Conservation (phyloP, 1,284 basidiomycete genomes). For the Trichosporon sp. region DNA sequence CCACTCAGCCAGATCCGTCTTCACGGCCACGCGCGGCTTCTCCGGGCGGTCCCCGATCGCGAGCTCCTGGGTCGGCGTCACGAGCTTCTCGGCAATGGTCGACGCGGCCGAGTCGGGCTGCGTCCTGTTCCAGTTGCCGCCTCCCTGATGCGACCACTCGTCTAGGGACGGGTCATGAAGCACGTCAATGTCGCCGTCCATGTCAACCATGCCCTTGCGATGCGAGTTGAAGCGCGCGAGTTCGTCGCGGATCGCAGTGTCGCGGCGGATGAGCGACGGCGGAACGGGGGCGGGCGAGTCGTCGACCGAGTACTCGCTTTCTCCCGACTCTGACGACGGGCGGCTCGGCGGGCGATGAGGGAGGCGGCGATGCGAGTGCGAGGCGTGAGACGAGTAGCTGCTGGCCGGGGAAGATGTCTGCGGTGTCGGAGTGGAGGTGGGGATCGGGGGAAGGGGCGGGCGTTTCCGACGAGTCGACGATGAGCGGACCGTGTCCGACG, state of each 20-base stretch:
- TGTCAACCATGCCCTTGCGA: constrained; percentile 10
- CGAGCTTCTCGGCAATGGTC: not conserved
- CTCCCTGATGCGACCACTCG: constrained; percentile 13
- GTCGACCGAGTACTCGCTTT: constrained; percentile 20
- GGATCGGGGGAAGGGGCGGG: not conserved
- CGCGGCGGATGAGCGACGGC: not conserved
- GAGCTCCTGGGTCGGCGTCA: constrained; percentile 9
- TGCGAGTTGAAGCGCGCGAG: not conserved
- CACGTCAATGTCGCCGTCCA: constrained; percentile 11
- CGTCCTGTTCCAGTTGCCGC: constrained; percentile 2
- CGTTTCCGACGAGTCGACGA: not conserved
- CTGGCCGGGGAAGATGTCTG: not conserved
- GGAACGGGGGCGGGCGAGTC: constrained; percentile 1
- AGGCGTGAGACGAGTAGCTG: not conserved
- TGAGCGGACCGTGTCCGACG: constrained; percentile 2
- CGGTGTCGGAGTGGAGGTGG: not conserved
- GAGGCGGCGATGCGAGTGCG: not conserved
- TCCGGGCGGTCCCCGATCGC: not conserved
- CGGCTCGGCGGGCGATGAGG: constrained; percentile 4
- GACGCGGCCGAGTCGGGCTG: constrained; percentile 4
- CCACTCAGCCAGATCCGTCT: constrained; percentile 6
- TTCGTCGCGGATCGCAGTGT: not conserved
- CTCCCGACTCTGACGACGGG: constrained; percentile 11
- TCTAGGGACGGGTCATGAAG: constrained; percentile 12
- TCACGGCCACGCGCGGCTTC: not conserved